A percentile compares a stretch with the other conserved stretches of the same genome.
phyloP scores from a whole-genome alignment of 352 stramenopile species.

The Phytophthora pistaciae region DNA sequence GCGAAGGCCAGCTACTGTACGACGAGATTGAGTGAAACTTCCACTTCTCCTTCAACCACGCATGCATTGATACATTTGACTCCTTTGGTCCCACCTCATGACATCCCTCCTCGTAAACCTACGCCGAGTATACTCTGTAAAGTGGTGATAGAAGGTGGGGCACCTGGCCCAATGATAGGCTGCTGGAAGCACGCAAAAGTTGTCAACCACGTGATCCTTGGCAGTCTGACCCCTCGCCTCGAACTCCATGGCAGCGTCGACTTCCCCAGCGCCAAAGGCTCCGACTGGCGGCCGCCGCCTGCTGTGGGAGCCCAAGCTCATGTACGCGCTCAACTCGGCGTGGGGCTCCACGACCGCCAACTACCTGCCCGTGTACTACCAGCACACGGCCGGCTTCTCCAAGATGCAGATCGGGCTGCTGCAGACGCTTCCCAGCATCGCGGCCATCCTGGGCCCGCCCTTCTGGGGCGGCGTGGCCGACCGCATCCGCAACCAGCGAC shows the following conservation, averaged over 20 bases:
- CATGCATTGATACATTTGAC: background rate
- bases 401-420: constrained; percentile 80
- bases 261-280: background rate
- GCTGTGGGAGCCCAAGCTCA: constrained; percentile 67
- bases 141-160: background rate
- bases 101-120: constrained; percentile 22
- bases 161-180: constrained; percentile 30
- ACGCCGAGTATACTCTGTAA: background rate
- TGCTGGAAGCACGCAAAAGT: constrained; percentile 18
- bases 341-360: constrained; percentile 69
- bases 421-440: constrained; percentile 68
- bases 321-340: constrained; percentile 71
- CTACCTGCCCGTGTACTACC: constrained; percentile 77
- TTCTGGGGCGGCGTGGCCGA: constrained; percentile 78
- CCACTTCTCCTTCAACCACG: constrained; percentile 8
- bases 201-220: too few species aligned
- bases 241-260: constrained; percentile 7
- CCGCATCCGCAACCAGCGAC: constrained; percentile 58
- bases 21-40: constrained; percentile 23
- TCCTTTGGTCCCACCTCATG: constrained; percentile 23
- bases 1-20: constrained; percentile 12
- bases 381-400: constrained; percentile 62
- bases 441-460: constrained; percentile 63
- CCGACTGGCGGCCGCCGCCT: constrained; percentile 4
- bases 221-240: background rate